A percentile compares a stretch with the other conserved stretches of the same genome.
Evolutionary conservation across 1,284 basidiomycete genomes (phyloP).

Genomic region (Boletus holoroseus): DNA sequence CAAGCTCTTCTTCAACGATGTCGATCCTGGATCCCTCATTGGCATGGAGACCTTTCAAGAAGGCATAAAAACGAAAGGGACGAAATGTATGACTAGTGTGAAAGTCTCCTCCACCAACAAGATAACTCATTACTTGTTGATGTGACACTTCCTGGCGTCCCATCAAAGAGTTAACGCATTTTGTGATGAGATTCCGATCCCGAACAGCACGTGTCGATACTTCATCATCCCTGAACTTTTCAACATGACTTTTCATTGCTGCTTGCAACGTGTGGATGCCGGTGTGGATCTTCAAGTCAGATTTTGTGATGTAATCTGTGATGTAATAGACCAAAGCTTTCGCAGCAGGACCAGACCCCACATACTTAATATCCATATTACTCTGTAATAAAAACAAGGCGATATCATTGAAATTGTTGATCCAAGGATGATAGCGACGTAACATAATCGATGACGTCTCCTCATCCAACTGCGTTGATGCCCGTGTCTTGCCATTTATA

Average conservation of each 20-base stretch:
- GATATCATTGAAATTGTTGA: not conserved
- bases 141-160: no score
- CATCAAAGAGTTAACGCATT: no score
- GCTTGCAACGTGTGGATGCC: not conserved
- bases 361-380: not conserved
- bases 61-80: no score
- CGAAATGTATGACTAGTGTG: no score
- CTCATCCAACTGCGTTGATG: not conserved
- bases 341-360: not conserved
- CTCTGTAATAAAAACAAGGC: not conserved
- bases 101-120: no score
- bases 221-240: not conserved
- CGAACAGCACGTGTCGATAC: not conserved
- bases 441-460: not conserved
- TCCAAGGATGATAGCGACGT: not conserved
- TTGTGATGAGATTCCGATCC: no score
- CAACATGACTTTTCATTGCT: not conserved
- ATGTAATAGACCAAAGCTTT: not conserved
- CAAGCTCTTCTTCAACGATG: no score
- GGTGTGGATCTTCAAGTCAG: not conserved
- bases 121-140: no score
- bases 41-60: no score
- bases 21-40: no score
- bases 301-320: not conserved
- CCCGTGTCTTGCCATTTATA: not conserved